Conservation (phyloP, 345 rosid species). For the Dimocarpus longan region DNA sequence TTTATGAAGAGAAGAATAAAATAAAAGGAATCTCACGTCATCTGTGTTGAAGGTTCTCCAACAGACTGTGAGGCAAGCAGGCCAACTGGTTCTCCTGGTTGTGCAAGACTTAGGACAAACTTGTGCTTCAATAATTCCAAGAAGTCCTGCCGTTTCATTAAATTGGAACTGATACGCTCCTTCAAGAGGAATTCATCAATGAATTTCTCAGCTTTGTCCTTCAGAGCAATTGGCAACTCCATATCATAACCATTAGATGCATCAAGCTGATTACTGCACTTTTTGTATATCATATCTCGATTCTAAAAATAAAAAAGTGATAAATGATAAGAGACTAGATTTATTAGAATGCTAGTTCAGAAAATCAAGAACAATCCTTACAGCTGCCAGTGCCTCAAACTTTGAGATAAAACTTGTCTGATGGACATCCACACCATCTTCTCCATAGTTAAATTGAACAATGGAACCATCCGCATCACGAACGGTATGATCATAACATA, state of each 20-base stretch:
- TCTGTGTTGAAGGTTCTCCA: conserved; percentile 99
- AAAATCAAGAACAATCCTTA: conserved; percentile 38
- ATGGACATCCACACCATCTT: conserved; percentile 98
- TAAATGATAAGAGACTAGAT: conserved; percentile 18
- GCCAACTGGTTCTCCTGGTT: conserved; percentile 99
- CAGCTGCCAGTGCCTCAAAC: conserved; percentile 68
- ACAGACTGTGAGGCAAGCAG: conserved; percentile 98
- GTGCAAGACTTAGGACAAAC: conserved; percentile 84
- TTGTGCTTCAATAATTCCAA: conserved; percentile 66
- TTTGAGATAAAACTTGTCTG: conserved; percentile 74
- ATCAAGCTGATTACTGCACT: conserved; percentile 40
- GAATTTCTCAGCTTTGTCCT: conserved; percentile 61
- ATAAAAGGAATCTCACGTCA: conserved; percentile 71
- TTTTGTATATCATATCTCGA: conserved; percentile 60
- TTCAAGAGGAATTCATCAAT: conserved; percentile 43
- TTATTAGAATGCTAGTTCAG: conserved; percentile 14
- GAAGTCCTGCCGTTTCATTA: conserved; percentile 50
- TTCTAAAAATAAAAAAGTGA: conserved; percentile 51
- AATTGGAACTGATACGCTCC: conserved; percentile 38
- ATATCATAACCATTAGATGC: conserved; percentile 52
- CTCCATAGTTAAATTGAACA: conserved; percentile 92
- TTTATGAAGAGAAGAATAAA: conserved; percentile 16
- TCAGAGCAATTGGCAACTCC: conserved; percentile 65
- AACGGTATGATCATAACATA: conserved; percentile 88
- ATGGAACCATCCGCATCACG: conserved; percentile 97